phyloP scores from a whole-genome alignment of 106 monocot genomes.

The Chionographis japonica region DNA sequence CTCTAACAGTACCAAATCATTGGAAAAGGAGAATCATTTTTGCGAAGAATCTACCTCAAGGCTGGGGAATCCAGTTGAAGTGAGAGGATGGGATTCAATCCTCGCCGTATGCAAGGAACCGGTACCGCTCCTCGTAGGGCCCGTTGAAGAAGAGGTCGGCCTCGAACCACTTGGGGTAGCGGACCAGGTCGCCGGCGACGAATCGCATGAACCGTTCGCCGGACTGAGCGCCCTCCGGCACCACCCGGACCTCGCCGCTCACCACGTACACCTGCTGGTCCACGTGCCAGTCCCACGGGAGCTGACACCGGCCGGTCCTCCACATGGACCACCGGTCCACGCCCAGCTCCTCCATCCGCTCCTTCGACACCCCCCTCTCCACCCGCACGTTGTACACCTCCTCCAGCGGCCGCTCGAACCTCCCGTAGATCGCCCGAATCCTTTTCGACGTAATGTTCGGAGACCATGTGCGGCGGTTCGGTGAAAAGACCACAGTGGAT shows the following conservation, averaged over 20 bases:
- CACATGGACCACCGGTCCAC: conserved; percentile 70
- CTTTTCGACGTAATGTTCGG: no score
- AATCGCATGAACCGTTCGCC: conserved; percentile 80
- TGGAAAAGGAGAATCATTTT: no score
- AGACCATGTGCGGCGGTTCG: background rate
- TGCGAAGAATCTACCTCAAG: no score
- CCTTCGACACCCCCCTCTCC: conserved; percentile 47
- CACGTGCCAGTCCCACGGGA: conserved; percentile 98
- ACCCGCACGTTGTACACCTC: conserved; percentile 93
- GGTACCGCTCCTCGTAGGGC: conserved; percentile 87
- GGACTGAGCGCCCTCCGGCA: conserved; percentile 59
- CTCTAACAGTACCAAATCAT: no score
- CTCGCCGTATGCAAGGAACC: conserved; percentile 80
- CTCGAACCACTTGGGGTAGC: conserved; percentile 94
- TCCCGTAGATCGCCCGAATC: background rate
- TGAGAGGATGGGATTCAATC: conserved; percentile 18
- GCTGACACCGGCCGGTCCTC: conserved; percentile 63
- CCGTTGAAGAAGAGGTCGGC: conserved; percentile 87
- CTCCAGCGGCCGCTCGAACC: conserved; percentile 45
- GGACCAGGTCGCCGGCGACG: conserved; percentile 78
- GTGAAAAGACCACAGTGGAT: background rate
- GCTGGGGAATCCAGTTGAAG: no score
- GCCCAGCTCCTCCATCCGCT: conserved; percentile 42
- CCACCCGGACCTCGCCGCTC: conserved; percentile 73
- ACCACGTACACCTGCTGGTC: conserved; percentile 92